Conservation (phyloP, 2,329 filamentous ascomycete species). For the Trichocomaceae sp. region DNA sequence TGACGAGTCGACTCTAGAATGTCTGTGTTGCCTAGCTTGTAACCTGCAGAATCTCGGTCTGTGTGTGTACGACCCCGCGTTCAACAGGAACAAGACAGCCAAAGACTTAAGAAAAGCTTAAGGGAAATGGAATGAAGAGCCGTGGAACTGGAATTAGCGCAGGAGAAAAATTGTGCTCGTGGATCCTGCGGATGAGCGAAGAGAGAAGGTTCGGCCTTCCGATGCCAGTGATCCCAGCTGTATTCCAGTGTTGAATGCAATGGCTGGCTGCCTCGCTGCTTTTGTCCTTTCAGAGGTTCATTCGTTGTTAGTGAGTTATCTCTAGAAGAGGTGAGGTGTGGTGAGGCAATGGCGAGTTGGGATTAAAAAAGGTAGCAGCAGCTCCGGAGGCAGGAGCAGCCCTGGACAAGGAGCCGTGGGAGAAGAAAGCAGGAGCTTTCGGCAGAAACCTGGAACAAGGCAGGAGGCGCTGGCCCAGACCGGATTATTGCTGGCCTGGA, state of each 20-base stretch:
- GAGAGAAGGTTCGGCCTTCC: slow-evolving; percentile 3
- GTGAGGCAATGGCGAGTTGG: neutral
- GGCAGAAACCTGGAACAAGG: slow-evolving; percentile 3
- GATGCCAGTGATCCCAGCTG: neutral
- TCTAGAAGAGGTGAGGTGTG: too few relatives aligned
- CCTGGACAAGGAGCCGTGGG: neutral
- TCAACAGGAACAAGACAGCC: neutral
- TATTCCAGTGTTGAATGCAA: too few relatives aligned
- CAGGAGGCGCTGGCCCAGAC: slow-evolving; percentile 7
- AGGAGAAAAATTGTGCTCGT: neutral
- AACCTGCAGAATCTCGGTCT: slow-evolving; percentile 5
- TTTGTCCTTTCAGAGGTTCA: too few relatives aligned
- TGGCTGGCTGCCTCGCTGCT: neutral
- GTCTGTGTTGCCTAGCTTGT: neutral
- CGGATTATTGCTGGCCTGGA: neutral
- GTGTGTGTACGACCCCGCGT: neutral
- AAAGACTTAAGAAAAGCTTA: neutral
- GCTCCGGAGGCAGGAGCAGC: neutral
- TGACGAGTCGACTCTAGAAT: slow-evolving; percentile 7
- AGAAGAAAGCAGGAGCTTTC: neutral
- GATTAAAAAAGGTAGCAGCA: neutral
- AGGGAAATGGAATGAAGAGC: neutral
- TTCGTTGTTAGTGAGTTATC: too few relatives aligned
- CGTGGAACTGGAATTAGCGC: neutral
- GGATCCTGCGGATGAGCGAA: neutral